phyloP scores from a whole-genome alignment of 1,139 yeast genomes.

The Taiozyma onychis region DNA sequence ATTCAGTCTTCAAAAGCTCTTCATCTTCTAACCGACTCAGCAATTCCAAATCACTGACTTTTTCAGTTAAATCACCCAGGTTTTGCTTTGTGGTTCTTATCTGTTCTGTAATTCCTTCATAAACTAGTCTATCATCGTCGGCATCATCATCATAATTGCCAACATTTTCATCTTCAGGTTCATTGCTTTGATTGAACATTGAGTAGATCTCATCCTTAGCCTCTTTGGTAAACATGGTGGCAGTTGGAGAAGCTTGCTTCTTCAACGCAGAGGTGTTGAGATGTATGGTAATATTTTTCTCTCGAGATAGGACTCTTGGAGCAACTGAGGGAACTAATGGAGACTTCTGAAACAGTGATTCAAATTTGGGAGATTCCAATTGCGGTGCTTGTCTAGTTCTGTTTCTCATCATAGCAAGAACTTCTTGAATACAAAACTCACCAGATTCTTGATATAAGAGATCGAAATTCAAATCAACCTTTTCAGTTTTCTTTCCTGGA shows the following conservation, averaged over 20 bases:
- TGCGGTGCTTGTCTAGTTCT: neutral
- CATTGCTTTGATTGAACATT: slow-evolving; percentile 56
- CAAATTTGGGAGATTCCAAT: slow-evolving; percentile 5
- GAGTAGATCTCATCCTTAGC: slow-evolving; percentile 71
- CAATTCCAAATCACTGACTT: slow-evolving; percentile 8
- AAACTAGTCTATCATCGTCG: slow-evolving; percentile 25
- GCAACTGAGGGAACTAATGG: neutral
- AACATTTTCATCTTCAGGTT: slow-evolving; percentile 6
- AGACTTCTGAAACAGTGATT: slow-evolving; percentile 2
- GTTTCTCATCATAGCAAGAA: slow-evolving; percentile 40
- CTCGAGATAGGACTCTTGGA: neutral
- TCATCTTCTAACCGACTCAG: slow-evolving; percentile 5
- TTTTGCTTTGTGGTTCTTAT: slow-evolving; percentile 29
- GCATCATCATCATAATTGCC: slow-evolving; percentile 17
- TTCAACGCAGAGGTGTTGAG: slow-evolving; percentile 13
- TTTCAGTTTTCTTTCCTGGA: slow-evolving; percentile 61
- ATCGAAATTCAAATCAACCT: slow-evolving; percentile 55
- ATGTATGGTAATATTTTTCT: slow-evolving; percentile 16
- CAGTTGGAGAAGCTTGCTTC: slow-evolving; percentile 60
- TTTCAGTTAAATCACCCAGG: slow-evolving; percentile 32
- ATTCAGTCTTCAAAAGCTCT: slow-evolving; percentile 7
- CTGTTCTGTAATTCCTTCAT: slow-evolving; percentile 34
- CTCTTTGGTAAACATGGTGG: slow-evolving; percentile 69
- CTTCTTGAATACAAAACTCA: slow-evolving; percentile 56
- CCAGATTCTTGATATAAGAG: slow-evolving; percentile 49